Percentiles rank a stretch among this genome's conserved stretches.
phyloP scores from a whole-genome alignment of 2,329 filamentous ascomycete genomes.

The Aspergillus cejpii region DNA sequence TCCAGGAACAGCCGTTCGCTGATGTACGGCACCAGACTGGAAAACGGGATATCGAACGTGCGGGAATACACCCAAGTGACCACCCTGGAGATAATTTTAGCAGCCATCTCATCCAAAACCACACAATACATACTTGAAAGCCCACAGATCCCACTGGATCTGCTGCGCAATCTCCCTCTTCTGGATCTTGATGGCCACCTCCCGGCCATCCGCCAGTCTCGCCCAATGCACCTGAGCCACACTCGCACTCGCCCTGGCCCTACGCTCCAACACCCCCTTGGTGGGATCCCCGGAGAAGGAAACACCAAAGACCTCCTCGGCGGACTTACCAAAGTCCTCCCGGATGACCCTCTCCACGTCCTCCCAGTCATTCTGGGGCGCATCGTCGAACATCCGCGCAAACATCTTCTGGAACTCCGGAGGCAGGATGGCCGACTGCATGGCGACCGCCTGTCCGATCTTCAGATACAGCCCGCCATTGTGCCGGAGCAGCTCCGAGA shows the following conservation, averaged over 20 bases:
- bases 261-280: slow-evolving; percentile 63
- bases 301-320: slow-evolving; percentile 88
- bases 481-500: slow-evolving; percentile 71
- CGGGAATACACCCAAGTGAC: slow-evolving; percentile 75
- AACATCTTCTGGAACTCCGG: slow-evolving; percentile 97
- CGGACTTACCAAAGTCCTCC: slow-evolving; percentile 77
- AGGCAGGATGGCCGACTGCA: slow-evolving; percentile 91
- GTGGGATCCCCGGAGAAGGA: slow-evolving; percentile 64
- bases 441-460: slow-evolving; percentile 95
- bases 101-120: neutral
- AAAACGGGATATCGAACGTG: slow-evolving; percentile 89
- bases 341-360: slow-evolving; percentile 78
- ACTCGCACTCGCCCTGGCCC: slow-evolving; percentile 68
- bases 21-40: slow-evolving; percentile 85
- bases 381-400: slow-evolving; percentile 92
- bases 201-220: slow-evolving; percentile 71
- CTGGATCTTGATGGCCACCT: slow-evolving; percentile 94
- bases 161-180: slow-evolving; percentile 89
- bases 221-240: slow-evolving; percentile 98
- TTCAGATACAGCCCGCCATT: slow-evolving; percentile 96
- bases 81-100: slow-evolving; percentile 47
- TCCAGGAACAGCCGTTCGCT: slow-evolving; percentile 86
- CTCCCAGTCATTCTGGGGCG: slow-evolving; percentile 82
- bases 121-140: slow-evolving; percentile 62
- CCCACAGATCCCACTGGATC: slow-evolving; percentile 91